These are phyloP conservation scores for Nyssa sinensis DNA, from an alignment of 148 eudicot genomes.

Conservation along the genomic window DNA sequence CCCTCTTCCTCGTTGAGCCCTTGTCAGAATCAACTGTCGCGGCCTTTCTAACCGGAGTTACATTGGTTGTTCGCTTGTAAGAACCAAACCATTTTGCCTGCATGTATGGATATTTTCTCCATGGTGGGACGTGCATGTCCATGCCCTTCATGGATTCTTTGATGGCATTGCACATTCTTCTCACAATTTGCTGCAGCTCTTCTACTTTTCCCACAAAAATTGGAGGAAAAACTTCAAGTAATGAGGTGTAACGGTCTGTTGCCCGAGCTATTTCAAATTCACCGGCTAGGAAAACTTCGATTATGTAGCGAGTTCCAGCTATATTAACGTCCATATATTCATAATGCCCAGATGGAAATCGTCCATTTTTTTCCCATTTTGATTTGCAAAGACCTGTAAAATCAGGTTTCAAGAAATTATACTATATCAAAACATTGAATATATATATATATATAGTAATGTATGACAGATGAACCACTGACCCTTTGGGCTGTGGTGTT, in stretches of 20 bases:
- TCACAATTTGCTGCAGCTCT: constrained; percentile 50
- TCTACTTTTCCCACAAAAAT: constrained; percentile 47
- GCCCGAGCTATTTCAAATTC: constrained; percentile 67
- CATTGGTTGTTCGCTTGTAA: constrained; percentile 52
- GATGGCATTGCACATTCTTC: constrained; percentile 56
- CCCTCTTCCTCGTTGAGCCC: constrained; percentile 21
- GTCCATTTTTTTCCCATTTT: constrained; percentile 62
- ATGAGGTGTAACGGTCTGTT: constrained; percentile 36
- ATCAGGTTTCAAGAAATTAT: neutral
- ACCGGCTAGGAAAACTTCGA: constrained; percentile 43
- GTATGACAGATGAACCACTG: too few species aligned
- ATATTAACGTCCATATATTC: constrained; percentile 68
- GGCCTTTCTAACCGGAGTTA: constrained; percentile 1
- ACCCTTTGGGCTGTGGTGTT: too few species aligned
- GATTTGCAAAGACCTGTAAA: constrained; percentile 78
- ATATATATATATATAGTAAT: too few species aligned
- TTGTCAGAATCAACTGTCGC: neutral
- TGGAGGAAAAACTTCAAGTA: constrained; percentile 45
- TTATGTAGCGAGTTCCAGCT: constrained; percentile 46
- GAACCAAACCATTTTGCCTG: constrained; percentile 65
- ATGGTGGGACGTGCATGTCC: constrained; percentile 63
- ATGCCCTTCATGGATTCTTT: constrained; percentile 52
- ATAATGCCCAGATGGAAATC: constrained; percentile 48
- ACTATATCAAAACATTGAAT: neutral
- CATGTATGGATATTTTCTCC: constrained; percentile 66